Base-by-base conservation (phyloP, 257 asterid species). In the Scutellaria barbata region DNA sequence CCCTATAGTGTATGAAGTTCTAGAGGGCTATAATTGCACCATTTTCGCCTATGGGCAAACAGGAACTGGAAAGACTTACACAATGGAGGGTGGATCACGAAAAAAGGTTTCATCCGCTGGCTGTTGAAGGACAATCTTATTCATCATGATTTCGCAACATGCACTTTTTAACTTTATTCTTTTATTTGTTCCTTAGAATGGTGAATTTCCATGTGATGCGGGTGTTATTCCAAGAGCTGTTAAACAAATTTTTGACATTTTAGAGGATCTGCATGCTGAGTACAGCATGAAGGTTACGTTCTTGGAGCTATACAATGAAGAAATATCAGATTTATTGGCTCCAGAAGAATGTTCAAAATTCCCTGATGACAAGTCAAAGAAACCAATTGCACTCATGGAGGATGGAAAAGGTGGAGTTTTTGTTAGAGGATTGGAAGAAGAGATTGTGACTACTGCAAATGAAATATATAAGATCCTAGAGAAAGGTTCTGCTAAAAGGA, bases 141-240 rank as follows among this genome's bases (percentile, higher is more conserved):
- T 50, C 65, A 17, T 41, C 35, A 10, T 39, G 66, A 13, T 65
- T 78, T 51, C 69, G 55, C 39, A 22, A 30, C 71, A 22, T 63
- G 20, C 25, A 16, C 30, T 20, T 69, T 50, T 43, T 57, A 22
- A 7, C 52, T 62, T 66, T 41, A 59, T 62, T 63, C 45, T 16
- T 42, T 56, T 37, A 52, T 72, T 59, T 72, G 17, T 57, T 56
- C 79, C 80, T 46, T 57, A 95, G 98, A 95, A 95, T 78, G 99
- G 99, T 77, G 99, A 95, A 77, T 89, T 87, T 75, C 97, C 98
- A 61, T 88, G 85, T 75, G 99, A 95, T 71, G 98, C 98, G 37
- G 98, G 99, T 79, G 98, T 95, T 71, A 95, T 95, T 79, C 99
- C 99, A 20, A 85, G 99, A 85, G 99, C 99, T 16, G 98, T 95